Evolutionary conservation across 495 filamentous ascomycete genomes (phyloP).

Genomic region (Beverwykella pulmonaria): DNA sequence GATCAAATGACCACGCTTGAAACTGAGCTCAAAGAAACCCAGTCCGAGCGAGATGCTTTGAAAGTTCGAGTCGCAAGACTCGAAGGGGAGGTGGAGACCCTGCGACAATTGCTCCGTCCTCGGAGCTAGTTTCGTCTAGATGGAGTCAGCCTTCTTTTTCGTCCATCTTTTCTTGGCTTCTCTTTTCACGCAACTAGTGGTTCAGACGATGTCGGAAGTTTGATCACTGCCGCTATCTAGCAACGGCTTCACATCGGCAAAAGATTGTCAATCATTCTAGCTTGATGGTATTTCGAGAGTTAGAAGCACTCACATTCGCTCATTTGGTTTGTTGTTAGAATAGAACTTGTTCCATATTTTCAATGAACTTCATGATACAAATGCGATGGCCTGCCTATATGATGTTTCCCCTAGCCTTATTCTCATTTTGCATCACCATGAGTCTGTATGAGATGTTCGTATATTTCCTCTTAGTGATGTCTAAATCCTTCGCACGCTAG

Average conservation of each 20-base stretch:
- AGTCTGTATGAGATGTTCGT: background rate
- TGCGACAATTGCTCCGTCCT: slow-evolving; percentile 22
- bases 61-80: slow-evolving; percentile 33
- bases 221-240: slow-evolving; percentile 10
- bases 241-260: slow-evolving; percentile 32
- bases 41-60: slow-evolving; percentile 31
- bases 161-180: background rate
- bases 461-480: background rate
- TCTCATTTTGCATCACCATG: background rate
- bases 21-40: slow-evolving; percentile 37
- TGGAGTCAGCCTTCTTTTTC: background rate
- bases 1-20: slow-evolving; percentile 44
- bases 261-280: slow-evolving; percentile 4
- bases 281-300: background rate
- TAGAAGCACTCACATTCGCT: background rate
- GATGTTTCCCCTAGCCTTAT: background rate
- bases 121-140: slow-evolving; percentile 8
- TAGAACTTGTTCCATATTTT: background rate
- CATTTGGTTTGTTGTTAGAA: background rate
- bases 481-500: background rate
- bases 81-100: slow-evolving; percentile 38
- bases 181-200: background rate
- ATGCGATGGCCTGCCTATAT: background rate
- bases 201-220: slow-evolving; percentile 38
- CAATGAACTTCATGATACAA: background rate